Conservation (phyloP, 768 basidiomycete species). For the Mycena alexandri region DNA sequence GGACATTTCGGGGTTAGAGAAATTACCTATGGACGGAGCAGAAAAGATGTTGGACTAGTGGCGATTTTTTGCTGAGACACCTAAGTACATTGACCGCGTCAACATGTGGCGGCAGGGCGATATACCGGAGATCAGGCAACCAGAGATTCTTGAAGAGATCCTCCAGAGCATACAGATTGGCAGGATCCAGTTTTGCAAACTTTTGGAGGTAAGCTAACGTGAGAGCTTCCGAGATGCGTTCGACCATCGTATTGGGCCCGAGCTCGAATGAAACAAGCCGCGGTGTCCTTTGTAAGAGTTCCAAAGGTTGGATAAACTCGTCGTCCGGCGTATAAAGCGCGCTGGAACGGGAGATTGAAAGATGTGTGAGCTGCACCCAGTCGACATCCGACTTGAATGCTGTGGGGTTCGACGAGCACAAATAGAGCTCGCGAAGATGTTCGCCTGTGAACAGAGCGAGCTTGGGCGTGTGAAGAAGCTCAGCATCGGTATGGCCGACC, state of each 20-base stretch:
- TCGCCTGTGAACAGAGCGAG: not conserved
- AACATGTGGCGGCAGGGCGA: not conserved
- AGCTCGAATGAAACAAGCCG: slow-evolving; percentile 1
- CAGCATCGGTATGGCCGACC: not conserved
- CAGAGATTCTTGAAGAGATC: not conserved
- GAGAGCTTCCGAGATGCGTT: not conserved
- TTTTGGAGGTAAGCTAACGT: not conserved
- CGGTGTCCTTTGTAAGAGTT: not conserved
- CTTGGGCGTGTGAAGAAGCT: not conserved
- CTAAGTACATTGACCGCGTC: not conserved
- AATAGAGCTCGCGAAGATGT: not conserved
- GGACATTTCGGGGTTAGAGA: no score
- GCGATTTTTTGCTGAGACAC: not conserved
- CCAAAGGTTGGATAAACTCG: not conserved
- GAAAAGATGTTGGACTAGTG: not conserved
- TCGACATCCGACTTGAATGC: not conserved
- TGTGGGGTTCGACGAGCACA: not conserved
- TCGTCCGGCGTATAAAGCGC: not conserved
- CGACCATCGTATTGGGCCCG: not conserved
- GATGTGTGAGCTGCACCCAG: slow-evolving; percentile 1
- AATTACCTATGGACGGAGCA: not conserved
- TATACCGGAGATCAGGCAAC: not conserved
- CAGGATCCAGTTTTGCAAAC: not conserved
- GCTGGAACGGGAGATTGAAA: not conserved
- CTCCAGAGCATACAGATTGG: not conserved